Base-by-base conservation (phyloP, 768 basidiomycete species). In the Serendipita sp. region DNA sequence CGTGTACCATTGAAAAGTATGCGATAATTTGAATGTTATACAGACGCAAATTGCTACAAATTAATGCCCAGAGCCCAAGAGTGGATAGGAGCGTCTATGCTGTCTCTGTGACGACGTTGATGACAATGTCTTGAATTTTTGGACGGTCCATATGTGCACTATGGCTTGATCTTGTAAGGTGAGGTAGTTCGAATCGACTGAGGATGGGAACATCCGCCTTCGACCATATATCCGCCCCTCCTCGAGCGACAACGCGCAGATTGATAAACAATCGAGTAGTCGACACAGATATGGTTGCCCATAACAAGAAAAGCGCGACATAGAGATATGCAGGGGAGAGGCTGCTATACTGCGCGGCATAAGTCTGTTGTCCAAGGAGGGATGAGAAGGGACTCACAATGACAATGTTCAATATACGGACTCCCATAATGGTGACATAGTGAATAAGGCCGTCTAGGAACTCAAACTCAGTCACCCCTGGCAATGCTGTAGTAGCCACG, bases 381-480 rank as follows among this genome's bases (percentile, higher is more conserved):
- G 17, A 28, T 26, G 2, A 31, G 11, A 17, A 31, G 11, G 24
- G 4, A 33, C 53, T 24, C 28, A 58, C 53, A 31, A 58, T 58
- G 53, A 58, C 22, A 31, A 58, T 58, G 53, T 58, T 58, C 11
- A 58, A 31, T n/a, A 58, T 22, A 7, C 53, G 53, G 9, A 58
- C 53, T 58, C 14, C 22, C 31, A 58, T 28, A 33, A 58, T 33
- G n/a, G 17, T 31, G 11, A n/a, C 30, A 2, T 58, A 58, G 28
- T 58, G 53, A n/a, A 58, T 58, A 3, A 58, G 31, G 22, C 53
- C 53, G n/a, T 58, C 53, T 58, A 33, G 17, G 17, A 9, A 31
- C n/a, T 11, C 22, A 13, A 11, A n/a, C n/a, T 58, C 28, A 58
- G 53, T 24, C 1, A 9, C 28, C 17, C 22, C 17, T 28, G 22